These are phyloP conservation scores for Solanum hybrid DNA, from an alignment of 305 asterid species.

Conservation along the genomic window DNA sequence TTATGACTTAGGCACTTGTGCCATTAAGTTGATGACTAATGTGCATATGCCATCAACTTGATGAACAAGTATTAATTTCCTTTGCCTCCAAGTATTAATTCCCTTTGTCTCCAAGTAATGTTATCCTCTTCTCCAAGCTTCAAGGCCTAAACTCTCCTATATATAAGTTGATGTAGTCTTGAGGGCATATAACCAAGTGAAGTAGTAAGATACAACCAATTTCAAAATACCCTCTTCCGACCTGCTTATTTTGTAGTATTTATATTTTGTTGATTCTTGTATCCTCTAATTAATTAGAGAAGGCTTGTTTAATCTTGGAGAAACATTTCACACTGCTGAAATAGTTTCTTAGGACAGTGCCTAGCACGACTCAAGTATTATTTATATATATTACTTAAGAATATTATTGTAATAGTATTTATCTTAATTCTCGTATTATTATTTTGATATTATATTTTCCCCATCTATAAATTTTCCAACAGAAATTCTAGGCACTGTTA, in stretches of 20 bases:
- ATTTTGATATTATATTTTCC: neutral
- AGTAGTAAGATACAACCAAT: too few relatives aligned
- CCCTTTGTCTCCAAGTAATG: neutral
- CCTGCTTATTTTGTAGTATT: neutral
- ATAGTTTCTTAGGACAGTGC: too few relatives aligned
- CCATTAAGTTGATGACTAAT: neutral
- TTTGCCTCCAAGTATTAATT: neutral
- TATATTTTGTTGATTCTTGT: neutral
- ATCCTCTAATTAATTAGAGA: neutral
- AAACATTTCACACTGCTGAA: neutral
- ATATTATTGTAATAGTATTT: too few relatives aligned
- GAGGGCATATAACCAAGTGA: neutral
- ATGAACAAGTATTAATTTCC: neutral
- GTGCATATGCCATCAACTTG: neutral
- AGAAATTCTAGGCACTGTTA: neutral
- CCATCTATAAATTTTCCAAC: neutral
- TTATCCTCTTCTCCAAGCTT: neutral
- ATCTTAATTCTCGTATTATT: too few relatives aligned
- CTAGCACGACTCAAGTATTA: too few relatives aligned
- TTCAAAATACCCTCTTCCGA: neutral
- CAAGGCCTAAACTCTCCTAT: neutral
- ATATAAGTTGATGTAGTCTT: neutral
- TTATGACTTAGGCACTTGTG: neutral
- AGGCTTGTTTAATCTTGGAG: neutral
- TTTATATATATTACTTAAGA: too few relatives aligned